These are phyloP conservation scores for Cryptosporidium felis DNA, from an alignment of 169 alveolate genomes.

Conservation along the genomic window DNA sequence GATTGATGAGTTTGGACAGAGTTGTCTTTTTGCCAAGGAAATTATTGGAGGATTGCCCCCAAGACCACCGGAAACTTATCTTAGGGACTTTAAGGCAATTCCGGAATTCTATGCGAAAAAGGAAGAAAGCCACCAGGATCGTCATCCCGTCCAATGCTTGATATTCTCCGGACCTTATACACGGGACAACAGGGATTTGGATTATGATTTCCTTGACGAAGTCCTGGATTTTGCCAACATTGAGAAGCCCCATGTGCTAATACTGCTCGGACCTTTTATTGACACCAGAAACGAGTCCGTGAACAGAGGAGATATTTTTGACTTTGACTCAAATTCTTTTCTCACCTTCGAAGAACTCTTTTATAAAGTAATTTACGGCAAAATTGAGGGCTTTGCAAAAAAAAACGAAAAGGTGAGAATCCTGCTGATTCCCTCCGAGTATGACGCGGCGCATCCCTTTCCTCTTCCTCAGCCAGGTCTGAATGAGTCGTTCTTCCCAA, in stretches of 20 bases:
- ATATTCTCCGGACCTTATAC: constrained; percentile 63
- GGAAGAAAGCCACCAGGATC: no score
- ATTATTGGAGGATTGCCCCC: constrained; percentile 69
- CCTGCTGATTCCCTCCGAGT: constrained; percentile 49
- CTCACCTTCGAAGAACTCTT: constrained; percentile 40
- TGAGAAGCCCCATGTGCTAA: constrained; percentile 53
- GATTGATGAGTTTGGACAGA: constrained; percentile 46
- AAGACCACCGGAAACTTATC: neutral
- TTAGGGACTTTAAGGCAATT: neutral
- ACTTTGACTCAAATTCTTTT: constrained; percentile 22
- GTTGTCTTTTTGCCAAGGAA: constrained; percentile 41
- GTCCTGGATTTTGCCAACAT: constrained; percentile 12
- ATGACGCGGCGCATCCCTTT: constrained; percentile 45
- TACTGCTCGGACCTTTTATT: constrained; percentile 47
- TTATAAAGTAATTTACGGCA: neutral
- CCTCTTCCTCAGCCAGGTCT: constrained; percentile 64
- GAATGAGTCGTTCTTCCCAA: constrained; percentile 7
- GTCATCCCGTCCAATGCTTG: constrained; percentile 64
- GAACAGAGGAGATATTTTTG: constrained; percentile 42
- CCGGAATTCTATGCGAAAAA: neutral
- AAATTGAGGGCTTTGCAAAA: constrained; percentile 16
- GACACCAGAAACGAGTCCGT: constrained; percentile 53
- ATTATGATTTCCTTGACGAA: constrained; percentile 8
- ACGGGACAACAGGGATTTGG: neutral
- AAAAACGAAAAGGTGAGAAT: constrained; percentile 58